Evolutionary conservation across 164 flowering plant genomes (phyloP).

Genomic region (Magnolia sinica): DNA sequence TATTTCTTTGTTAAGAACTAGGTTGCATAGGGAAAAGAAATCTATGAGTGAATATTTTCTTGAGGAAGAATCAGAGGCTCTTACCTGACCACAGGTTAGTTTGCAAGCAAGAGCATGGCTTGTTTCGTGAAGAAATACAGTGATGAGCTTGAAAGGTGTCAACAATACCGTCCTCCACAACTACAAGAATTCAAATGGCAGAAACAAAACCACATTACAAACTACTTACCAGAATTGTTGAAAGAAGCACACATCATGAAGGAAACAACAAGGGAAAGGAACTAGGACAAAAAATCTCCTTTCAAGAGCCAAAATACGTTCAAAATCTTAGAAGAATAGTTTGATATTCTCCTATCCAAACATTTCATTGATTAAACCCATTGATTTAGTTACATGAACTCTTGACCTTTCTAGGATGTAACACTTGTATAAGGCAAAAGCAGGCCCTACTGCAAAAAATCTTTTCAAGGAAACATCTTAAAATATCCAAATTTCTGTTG

Average conservation of each 20-base stretch:
- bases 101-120: slow-evolving; percentile 57
- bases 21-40: neutral
- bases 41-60: neutral
- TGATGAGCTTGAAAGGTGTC: slow-evolving; percentile 52
- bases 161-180: slow-evolving; percentile 48
- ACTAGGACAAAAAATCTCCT: neutral
- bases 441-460: too few species aligned
- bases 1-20: neutral
- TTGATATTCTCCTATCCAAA: too few species aligned
- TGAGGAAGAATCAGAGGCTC: slow-evolving; percentile 5
- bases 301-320: neutral
- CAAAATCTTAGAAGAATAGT: neutral
- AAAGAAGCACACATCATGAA: neutral
- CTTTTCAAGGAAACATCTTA: too few species aligned
- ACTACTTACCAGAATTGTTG: neutral
- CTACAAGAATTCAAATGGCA: slow-evolving; percentile 19
- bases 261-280: neutral
- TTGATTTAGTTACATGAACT: too few species aligned
- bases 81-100: slow-evolving; percentile 46
- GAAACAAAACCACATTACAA: neutral
- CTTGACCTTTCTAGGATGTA: too few species aligned
- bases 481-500: too few species aligned
- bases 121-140: slow-evolving; percentile 50
- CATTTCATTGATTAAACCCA: too few species aligned
- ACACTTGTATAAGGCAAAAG: too few species aligned